These are phyloP conservation scores for Penicillium turbatum DNA, from an alignment of 495 filamentous ascomycete genomes.

Conservation along the genomic window DNA sequence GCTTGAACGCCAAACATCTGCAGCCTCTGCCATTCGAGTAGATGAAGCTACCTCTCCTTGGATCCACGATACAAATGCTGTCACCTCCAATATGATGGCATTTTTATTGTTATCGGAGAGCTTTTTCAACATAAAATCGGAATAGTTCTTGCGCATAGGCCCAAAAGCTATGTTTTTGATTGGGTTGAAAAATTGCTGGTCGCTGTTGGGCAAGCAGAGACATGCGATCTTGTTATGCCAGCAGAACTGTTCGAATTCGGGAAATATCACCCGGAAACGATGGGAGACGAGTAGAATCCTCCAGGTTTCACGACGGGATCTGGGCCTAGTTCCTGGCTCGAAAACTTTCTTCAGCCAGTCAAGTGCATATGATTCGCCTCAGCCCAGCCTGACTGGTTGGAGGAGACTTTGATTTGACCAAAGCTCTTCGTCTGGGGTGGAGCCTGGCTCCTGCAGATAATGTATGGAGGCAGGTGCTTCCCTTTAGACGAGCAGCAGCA, in stretches of 20 bases:
- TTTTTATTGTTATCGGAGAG: not conserved
- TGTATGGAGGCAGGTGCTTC: not conserved
- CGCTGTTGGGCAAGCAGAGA: not conserved
- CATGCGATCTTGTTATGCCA: not conserved
- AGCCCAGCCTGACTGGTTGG: not conserved
- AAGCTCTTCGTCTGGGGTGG: not conserved
- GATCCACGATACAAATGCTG: not conserved
- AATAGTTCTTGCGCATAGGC: not conserved
- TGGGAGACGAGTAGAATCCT: not conserved
- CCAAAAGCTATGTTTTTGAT: not conserved
- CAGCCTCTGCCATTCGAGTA: not conserved
- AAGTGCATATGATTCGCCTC: not conserved
- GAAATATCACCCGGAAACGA: not conserved
- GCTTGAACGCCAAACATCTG: not conserved
- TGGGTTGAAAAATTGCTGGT: not conserved
- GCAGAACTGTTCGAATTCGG: not conserved
- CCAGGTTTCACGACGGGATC: not conserved
- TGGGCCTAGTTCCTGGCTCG: not conserved
- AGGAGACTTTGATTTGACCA: not conserved
- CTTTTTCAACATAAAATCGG: not conserved
- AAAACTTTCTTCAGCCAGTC: not conserved
- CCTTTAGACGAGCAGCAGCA: not conserved
- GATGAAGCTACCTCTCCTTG: not conserved
- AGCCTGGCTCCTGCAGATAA: not conserved
- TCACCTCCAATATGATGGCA: not conserved